Evolutionary conservation across 1,284 basidiomycete genomes (phyloP).

Genomic region (Erythrobasidium hasegawianum): DNA sequence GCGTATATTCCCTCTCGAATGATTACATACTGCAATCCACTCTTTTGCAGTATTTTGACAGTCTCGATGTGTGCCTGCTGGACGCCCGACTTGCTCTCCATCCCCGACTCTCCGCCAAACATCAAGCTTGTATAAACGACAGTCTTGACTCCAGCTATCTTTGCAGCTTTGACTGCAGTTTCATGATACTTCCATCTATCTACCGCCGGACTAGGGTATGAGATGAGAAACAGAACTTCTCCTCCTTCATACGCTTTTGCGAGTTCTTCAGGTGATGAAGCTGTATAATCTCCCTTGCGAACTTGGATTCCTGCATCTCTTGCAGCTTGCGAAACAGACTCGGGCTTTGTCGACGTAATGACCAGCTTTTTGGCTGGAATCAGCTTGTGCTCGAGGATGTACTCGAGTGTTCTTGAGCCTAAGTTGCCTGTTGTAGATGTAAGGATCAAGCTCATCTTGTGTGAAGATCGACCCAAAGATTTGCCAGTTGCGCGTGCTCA

Average conservation of each 20-base stretch:
- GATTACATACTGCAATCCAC: constrained; percentile 10
- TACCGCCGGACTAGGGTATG: constrained; percentile 10
- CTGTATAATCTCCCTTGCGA: constrained; percentile 16
- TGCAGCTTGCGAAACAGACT: neutral
- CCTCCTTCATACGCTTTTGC: constrained; percentile 3
- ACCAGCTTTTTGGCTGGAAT: too few species aligned
- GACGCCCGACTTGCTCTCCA: constrained; percentile 12
- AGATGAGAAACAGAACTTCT: constrained; percentile 11
- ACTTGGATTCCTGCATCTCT: constrained; percentile 5
- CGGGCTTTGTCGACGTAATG: neutral
- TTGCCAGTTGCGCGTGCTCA: too few species aligned
- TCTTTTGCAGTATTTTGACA: constrained; percentile 2
- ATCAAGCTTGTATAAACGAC: constrained; percentile 15
- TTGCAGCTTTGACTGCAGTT: constrained; percentile 14
- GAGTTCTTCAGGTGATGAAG: neutral
- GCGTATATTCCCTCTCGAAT: constrained; percentile 24
- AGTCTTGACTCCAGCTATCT: constrained; percentile 4
- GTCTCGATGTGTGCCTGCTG: constrained; percentile 15
- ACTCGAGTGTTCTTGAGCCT: too few species aligned
- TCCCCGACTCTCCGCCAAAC: constrained; percentile 1
- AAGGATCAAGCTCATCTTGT: too few species aligned
- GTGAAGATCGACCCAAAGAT: too few species aligned
- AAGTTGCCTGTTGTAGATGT: too few species aligned
- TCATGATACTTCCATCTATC: constrained; percentile 19
- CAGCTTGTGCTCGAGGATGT: too few species aligned